Conservation (phyloP, 805 yeast species). For the Starmerella kuoi region DNA sequence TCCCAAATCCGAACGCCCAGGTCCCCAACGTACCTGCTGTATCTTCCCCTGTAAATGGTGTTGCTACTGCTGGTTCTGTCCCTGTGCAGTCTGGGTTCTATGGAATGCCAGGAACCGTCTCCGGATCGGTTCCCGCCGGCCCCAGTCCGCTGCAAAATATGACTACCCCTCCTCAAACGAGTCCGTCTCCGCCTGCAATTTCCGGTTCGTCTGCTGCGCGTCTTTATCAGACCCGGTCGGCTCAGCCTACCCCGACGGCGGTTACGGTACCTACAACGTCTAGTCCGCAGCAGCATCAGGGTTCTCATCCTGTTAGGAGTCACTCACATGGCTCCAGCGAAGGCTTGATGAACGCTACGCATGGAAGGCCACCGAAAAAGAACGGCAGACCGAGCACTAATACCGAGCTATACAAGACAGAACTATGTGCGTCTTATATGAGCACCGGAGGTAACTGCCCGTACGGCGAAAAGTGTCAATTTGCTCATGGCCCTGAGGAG, state of each 20-base stretch:
- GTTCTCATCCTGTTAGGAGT: background rate
- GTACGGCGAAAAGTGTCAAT: slow-evolving; percentile 83
- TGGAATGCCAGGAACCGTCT: background rate
- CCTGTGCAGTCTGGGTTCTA: background rate
- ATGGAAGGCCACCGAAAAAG: slow-evolving; percentile 21
- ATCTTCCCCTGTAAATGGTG: slow-evolving; percentile 2
- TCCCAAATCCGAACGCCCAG: background rate
- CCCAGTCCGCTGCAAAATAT: slow-evolving; percentile 6
- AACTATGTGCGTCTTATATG: slow-evolving; percentile 68
- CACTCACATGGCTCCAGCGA: background rate
- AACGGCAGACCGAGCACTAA: slow-evolving; percentile 31
- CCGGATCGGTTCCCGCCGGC: slow-evolving; percentile 2
- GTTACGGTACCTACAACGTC: background rate
- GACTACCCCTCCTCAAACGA: slow-evolving; percentile 13
- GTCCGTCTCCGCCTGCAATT: slow-evolving; percentile 12
- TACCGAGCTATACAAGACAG: slow-evolving; percentile 77
- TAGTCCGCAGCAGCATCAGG: background rate
- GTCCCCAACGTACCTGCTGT: background rate
- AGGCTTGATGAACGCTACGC: background rate
- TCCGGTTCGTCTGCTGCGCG: slow-evolving; percentile 10
- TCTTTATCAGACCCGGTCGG: slow-evolving; percentile 1
- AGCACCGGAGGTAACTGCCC: slow-evolving; percentile 64
- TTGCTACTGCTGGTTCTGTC: slow-evolving; percentile 1
- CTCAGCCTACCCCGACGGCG: background rate
- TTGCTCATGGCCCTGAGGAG: slow-evolving; percentile 80